These are phyloP conservation scores for Effrenium voratum DNA, from an alignment of 73 alveolate genomes.

Conservation along the genomic window DNA sequence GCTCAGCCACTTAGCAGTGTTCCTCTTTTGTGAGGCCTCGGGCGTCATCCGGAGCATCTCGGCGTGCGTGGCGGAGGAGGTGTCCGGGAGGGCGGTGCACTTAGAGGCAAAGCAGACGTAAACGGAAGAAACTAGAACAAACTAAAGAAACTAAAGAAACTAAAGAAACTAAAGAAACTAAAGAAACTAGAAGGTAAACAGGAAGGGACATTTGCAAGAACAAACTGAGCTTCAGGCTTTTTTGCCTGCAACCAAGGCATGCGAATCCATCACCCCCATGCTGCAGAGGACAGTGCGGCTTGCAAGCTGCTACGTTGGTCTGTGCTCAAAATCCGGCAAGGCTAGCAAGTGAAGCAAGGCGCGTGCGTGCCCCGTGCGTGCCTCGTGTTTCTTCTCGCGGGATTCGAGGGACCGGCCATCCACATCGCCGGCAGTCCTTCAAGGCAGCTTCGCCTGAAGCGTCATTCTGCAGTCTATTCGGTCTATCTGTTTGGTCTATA, in stretches of 20 bases:
- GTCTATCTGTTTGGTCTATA: too few relatives aligned
- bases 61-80: constrained; percentile 54
- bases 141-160: too few relatives aligned
- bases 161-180: too few relatives aligned
- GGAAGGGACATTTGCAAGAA: too few relatives aligned
- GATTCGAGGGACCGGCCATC: constrained; percentile 30
- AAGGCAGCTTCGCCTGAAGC: background rate
- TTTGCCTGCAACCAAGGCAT: background rate
- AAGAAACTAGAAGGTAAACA: too few relatives aligned
- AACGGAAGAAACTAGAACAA: too few relatives aligned
- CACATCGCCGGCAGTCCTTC: constrained; percentile 8
- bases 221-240: too few relatives aligned
- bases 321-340: background rate
- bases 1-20: too few relatives aligned
- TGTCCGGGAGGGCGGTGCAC: background rate
- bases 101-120: too few relatives aligned
- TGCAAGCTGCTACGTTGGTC: background rate
- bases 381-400: background rate
- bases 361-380: background rate
- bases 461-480: too few relatives aligned
- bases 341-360: constrained; percentile 35
- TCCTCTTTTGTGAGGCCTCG: too few relatives aligned
- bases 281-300: constrained; percentile 2
- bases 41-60: background rate
- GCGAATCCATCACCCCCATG: constrained; percentile 28